Evolutionary conservation across 306 rosid genomes (phyloP).

Genomic region (Citrullus colocynthis): DNA sequence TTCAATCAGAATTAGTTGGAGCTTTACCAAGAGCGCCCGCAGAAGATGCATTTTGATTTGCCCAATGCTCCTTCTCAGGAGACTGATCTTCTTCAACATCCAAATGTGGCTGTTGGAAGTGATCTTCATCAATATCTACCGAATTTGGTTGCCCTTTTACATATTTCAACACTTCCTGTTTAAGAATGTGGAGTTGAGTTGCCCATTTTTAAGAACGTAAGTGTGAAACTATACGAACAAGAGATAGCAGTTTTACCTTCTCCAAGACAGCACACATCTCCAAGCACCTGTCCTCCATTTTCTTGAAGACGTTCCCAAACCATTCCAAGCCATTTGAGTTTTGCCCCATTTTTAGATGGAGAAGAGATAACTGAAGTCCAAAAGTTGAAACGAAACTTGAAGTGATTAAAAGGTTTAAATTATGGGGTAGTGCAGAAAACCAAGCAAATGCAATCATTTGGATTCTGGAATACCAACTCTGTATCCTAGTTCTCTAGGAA

Average conservation of each 20-base stretch:
- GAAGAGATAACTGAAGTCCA: neutral
- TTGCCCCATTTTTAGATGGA: neutral
- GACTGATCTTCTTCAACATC: neutral
- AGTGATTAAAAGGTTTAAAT: neutral
- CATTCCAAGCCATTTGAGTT: neutral
- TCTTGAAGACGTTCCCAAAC: neutral
- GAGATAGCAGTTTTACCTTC: neutral
- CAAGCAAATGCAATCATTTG: neutral
- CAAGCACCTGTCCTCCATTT: neutral
- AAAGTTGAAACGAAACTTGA: neutral
- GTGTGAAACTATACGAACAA: neutral
- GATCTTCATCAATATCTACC: neutral
- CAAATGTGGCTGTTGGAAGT: neutral
- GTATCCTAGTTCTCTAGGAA: neutral
- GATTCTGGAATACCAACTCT: neutral
- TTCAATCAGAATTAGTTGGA: neutral
- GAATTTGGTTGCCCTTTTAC: neutral
- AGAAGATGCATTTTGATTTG: neutral
- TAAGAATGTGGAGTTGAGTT: neutral
- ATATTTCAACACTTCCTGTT: neutral
- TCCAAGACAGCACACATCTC: neutral
- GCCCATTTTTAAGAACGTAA: neutral
- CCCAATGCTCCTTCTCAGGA: neutral
- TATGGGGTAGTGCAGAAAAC: neutral
- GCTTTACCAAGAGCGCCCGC: neutral